phyloP scores from a whole-genome alignment of 768 basidiomycete genomes.

The Serendipita sp. region DNA sequence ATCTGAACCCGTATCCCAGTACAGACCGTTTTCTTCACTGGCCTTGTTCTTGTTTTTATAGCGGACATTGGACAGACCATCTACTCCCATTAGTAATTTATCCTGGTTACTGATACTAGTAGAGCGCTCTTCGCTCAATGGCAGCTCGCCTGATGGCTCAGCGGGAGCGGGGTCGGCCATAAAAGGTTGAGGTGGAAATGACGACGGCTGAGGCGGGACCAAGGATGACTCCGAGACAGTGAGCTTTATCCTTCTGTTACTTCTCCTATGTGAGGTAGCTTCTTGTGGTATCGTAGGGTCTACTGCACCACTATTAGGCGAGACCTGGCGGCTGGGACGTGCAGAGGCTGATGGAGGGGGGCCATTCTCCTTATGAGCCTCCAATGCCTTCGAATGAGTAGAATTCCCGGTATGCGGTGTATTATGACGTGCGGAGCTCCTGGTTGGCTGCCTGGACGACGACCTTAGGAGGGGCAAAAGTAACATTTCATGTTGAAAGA shows the following conservation, averaged over 20 bases:
- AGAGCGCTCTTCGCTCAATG: not conserved
- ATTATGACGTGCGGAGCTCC: not conserved
- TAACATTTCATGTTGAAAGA: not conserved
- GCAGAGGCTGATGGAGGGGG: not conserved
- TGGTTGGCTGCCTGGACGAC: not conserved
- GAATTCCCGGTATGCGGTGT: not conserved
- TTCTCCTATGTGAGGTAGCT: not conserved
- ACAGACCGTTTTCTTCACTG: not conserved
- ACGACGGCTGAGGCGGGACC: not conserved
- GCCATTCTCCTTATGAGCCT: not conserved
- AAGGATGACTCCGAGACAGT: not conserved
- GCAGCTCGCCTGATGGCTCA: not conserved
- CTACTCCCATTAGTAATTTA: not conserved
- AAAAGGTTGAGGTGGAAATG: not conserved
- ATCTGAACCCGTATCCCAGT: not conserved
- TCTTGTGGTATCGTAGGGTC: not conserved
- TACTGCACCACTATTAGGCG: not conserved
- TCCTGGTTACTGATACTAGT: not conserved
- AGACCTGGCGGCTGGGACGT: not conserved
- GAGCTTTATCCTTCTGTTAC: not conserved
- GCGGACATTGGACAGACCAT: not conserved
- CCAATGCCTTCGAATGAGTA: not conserved
- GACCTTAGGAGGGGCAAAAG: not conserved
- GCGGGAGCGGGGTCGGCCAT: not conserved
- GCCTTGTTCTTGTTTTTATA: not conserved